Evolutionary conservation across 768 basidiomycete species (phyloP).

Genomic region (Rhizopogon vinicolor): DNA sequence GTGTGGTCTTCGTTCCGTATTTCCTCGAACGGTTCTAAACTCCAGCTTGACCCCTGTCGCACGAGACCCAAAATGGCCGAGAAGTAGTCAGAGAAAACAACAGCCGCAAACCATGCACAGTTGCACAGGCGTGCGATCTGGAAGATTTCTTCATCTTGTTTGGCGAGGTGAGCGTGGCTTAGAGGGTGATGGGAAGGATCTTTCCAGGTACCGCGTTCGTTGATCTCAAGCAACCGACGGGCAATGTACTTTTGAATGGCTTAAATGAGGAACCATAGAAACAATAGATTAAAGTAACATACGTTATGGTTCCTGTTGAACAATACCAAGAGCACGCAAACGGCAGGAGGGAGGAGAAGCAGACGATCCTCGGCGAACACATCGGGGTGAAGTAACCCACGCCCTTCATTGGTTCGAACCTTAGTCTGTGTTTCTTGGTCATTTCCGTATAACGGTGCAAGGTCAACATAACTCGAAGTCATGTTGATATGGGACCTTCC

Average conservation of each 20-base stretch:
- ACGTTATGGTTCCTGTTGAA: slow-evolving; percentile 91
- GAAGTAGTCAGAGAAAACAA: slow-evolving; percentile 84
- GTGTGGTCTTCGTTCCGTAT: slow-evolving; percentile 58
- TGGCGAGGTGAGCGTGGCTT: slow-evolving; percentile 30
- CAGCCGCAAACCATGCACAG: slow-evolving; percentile 72
- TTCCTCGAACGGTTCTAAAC: slow-evolving; percentile 71
- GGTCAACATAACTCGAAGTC: slow-evolving; percentile 84
- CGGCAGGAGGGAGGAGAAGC: slow-evolving; percentile 73
- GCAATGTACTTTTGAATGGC: slow-evolving; percentile 62
- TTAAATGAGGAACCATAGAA: neutral
- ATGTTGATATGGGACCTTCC: slow-evolving; percentile 58
- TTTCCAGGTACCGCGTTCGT: slow-evolving; percentile 62
- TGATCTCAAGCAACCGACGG: slow-evolving; percentile 70
- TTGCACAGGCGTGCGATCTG: slow-evolving; percentile 77
- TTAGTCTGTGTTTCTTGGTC: slow-evolving; percentile 55
- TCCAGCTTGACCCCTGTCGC: slow-evolving; percentile 73
- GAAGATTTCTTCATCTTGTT: slow-evolving; percentile 79
- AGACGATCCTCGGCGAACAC: slow-evolving; percentile 77
- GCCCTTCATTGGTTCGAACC: slow-evolving; percentile 53
- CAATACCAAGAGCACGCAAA: slow-evolving; percentile 71
- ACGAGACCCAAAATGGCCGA: slow-evolving; percentile 76
- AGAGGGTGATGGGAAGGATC: slow-evolving; percentile 46
- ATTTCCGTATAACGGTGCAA: slow-evolving; percentile 79
- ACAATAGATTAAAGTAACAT: slow-evolving; percentile 17
- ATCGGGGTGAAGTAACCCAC: slow-evolving; percentile 64